These are phyloP conservation scores for Daedaleopsis sinensis DNA, from an alignment of 768 basidiomycete species.

Conservation along the genomic window DNA sequence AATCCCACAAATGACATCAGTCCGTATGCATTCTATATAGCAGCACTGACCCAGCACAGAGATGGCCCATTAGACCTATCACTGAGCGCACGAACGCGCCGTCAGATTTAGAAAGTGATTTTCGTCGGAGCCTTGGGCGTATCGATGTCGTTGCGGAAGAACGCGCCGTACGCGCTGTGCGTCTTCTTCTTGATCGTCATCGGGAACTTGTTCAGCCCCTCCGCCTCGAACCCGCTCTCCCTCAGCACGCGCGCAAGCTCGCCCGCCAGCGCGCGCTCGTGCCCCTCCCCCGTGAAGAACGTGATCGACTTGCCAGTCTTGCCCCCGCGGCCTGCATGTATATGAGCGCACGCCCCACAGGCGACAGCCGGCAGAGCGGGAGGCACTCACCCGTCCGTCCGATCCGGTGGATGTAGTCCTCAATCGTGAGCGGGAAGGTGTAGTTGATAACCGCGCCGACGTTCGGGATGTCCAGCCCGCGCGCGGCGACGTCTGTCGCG, in stretches of 20 bases:
- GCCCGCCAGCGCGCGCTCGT: conserved; percentile 87
- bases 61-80: no score
- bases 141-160: conserved; percentile 72
- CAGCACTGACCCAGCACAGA: no score
- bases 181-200: conserved; percentile 98
- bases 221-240: conserved; percentile 83
- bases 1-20: no score
- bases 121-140: conserved; percentile 68
- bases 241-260: conserved; percentile 89
- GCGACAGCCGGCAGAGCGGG: not conserved
- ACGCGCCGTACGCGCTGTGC: conserved; percentile 88
- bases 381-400: conserved; percentile 73
- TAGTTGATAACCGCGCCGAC: conserved; percentile 95
- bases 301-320: conserved; percentile 90
- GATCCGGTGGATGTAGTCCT: conserved; percentile 90
- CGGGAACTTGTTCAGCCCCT: conserved; percentile 83
- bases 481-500: conserved; percentile 96
- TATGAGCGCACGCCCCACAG: no score
- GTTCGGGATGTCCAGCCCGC: conserved; percentile 96
- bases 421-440: conserved; percentile 96
- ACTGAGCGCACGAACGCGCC: no score
- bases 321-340: conserved; percentile 76
- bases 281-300: conserved; percentile 92
- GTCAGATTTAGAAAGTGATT: conserved; percentile 72
- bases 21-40: no score